Evolutionary conservation across 129 eudicot genomes (phyloP).

Genomic region (Flaveria robusta): DNA sequence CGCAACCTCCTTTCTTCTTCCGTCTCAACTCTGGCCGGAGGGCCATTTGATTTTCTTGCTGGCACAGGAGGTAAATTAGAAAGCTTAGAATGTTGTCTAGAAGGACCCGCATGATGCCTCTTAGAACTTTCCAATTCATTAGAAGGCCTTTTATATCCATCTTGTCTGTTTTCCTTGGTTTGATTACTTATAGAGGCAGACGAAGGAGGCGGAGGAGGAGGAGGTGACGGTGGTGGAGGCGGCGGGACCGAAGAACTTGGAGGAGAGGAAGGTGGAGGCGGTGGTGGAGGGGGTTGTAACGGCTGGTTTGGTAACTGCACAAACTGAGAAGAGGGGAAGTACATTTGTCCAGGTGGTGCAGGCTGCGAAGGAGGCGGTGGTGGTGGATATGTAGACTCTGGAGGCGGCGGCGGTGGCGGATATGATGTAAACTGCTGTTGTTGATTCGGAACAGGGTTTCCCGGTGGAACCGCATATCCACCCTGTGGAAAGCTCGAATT

Average conservation of each 20-base stretch:
- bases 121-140: slow-evolving; percentile 29
- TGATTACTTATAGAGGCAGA: slow-evolving; percentile 37
- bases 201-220: slow-evolving; percentile 74
- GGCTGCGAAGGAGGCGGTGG: slow-evolving; percentile 51
- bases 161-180: slow-evolving; percentile 47
- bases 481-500: slow-evolving; percentile 50
- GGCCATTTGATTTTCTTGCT: slow-evolving; percentile 52
- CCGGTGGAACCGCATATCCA: slow-evolving; percentile 45
- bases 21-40: slow-evolving; percentile 66
- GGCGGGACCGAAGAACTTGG: slow-evolving; percentile 59
- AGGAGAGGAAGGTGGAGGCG: slow-evolving; percentile 51
- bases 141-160: slow-evolving; percentile 33
- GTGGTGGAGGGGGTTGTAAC: slow-evolving; percentile 51
- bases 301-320: slow-evolving; percentile 58
- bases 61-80: slow-evolving; percentile 52
- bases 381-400: slow-evolving; percentile 36
- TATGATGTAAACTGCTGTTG: slow-evolving; percentile 44
- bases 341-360: slow-evolving; percentile 46
- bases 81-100: slow-evolving; percentile 54
- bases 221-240: slow-evolving; percentile 67
- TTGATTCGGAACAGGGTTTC: slow-evolving; percentile 48
- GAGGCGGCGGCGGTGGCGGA: slow-evolving; percentile 43
- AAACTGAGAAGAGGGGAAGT: slow-evolving; percentile 69
- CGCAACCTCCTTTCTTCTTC: slow-evolving; percentile 89
- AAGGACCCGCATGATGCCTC: slow-evolving; percentile 36